A percentile compares a stretch with the other conserved stretches of the same genome.
phyloP scores from a whole-genome alignment of 495 filamentous ascomycete species.

The Halenospora varia region DNA sequence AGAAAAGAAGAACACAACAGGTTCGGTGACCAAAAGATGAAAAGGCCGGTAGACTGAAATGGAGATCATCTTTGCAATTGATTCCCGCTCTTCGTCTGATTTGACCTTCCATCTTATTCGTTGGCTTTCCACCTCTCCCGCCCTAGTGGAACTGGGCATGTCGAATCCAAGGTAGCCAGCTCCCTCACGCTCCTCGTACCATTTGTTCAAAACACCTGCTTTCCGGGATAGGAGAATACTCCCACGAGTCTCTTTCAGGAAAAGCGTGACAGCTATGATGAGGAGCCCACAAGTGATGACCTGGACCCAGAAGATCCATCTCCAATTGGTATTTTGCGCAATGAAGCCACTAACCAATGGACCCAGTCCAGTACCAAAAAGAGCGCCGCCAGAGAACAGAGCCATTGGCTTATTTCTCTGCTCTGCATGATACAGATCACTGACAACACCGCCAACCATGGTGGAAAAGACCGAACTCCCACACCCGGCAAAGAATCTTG shows the following conservation, averaged over 20 bases:
- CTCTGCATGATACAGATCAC: slow-evolving; percentile 77
- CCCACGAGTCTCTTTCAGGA: slow-evolving; percentile 81
- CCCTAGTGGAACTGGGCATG: slow-evolving; percentile 22
- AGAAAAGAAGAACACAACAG: slow-evolving; percentile 93
- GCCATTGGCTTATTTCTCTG: slow-evolving; percentile 90
- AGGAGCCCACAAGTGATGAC: slow-evolving; percentile 63
- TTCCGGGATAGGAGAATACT: slow-evolving; percentile 78
- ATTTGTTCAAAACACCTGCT: slow-evolving; percentile 67
- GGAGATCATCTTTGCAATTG: slow-evolving; percentile 64
- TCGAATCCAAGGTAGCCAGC: slow-evolving; percentile 63
- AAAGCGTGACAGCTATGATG: slow-evolving; percentile 56
- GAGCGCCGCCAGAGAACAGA: slow-evolving; percentile 68
- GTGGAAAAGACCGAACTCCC: slow-evolving; percentile 80
- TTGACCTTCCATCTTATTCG: slow-evolving; percentile 83
- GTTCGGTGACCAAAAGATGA: slow-evolving; percentile 81
- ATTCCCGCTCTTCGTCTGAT: slow-evolving; percentile 74
- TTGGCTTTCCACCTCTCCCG: slow-evolving; percentile 29
- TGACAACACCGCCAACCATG: slow-evolving; percentile 90
- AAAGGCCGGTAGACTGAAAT: slow-evolving; percentile 80
- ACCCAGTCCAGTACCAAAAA: slow-evolving; percentile 79
- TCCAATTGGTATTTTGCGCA: slow-evolving; percentile 63
- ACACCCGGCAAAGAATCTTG: slow-evolving; percentile 72
- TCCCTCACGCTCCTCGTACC: slow-evolving; percentile 70
- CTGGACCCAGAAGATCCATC: slow-evolving; percentile 90
- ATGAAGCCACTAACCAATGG: slow-evolving; percentile 72